Evolutionary conservation across 2,329 filamentous ascomycete genomes (phyloP).

Genomic region (Fusarium torulosum): DNA sequence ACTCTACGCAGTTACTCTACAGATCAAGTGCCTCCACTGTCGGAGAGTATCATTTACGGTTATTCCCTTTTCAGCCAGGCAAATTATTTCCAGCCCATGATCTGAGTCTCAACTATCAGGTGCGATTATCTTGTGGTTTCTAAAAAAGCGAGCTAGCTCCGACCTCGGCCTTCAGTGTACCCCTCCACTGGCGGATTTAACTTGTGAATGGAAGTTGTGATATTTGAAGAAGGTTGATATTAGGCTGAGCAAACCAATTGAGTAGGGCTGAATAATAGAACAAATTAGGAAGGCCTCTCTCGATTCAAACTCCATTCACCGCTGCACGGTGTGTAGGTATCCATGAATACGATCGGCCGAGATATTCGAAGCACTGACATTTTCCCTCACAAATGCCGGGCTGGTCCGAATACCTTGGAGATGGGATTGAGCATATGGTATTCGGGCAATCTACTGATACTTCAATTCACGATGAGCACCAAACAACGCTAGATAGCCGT

Average conservation of each 20-base stretch:
- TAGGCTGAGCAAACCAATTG: constrained; percentile 25
- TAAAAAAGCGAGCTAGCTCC: constrained; percentile 39
- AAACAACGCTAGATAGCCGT: not conserved
- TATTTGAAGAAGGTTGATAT: constrained; percentile 30
- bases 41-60: constrained; percentile 11
- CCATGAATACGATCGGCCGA: constrained; percentile 11
- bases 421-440: not conserved
- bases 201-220: constrained; percentile 18
- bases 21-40: constrained; percentile 20
- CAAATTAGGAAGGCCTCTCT: constrained; percentile 38
- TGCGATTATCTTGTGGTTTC: constrained; percentile 24
- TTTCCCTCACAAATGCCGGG: constrained; percentile 27
- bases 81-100: not conserved
- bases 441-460: not conserved
- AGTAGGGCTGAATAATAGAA: constrained; percentile 42
- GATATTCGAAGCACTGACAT: constrained; percentile 13
- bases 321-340: constrained; percentile 8
- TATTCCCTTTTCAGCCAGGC: constrained; percentile 17
- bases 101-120: constrained; percentile 23
- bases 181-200: constrained; percentile 25
- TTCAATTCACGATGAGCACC: not conserved
- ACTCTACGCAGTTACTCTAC: constrained; percentile 9
- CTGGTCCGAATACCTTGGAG: constrained; percentile 7
- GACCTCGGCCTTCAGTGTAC: constrained; percentile 47
- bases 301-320: constrained; percentile 6